phyloP scores from a whole-genome alignment of 225 moss, liverwort and hornwort species.

The Pseudisothecium myosuroides region DNA sequence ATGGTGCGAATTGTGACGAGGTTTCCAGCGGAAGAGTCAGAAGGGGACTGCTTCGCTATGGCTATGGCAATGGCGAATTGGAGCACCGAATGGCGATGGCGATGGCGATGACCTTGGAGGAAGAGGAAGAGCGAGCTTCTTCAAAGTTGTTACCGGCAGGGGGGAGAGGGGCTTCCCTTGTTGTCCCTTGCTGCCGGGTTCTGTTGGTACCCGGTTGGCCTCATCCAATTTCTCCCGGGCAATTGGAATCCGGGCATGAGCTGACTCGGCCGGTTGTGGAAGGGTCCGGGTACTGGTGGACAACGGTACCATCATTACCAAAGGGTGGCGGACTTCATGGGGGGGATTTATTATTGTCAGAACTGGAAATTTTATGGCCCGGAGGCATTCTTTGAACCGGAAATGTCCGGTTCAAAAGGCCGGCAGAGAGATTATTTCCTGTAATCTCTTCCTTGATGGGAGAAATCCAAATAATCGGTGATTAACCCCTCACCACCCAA shows the following conservation, averaged over 20 bases:
- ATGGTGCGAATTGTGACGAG: not conserved
- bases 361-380: not conserved
- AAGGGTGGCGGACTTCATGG: not conserved
- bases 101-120: not conserved
- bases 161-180: not conserved
- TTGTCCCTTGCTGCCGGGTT: constrained; percentile 4
- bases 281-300: not conserved
- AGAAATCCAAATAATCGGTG: too few relatives aligned
- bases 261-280: too few relatives aligned
- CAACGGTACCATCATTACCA: not conserved
- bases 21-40: not conserved
- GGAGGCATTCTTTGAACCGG: not conserved
- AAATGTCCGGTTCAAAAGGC: too few relatives aligned
- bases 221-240: not conserved
- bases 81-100: not conserved
- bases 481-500: too few relatives aligned
- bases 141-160: not conserved
- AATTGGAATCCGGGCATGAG: not conserved
- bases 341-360: not conserved
- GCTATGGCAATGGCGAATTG: not conserved
- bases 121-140: not conserved
- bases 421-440: too few relatives aligned
- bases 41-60: not conserved
- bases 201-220: not conserved
- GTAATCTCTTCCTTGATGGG: too few relatives aligned